Conservation (phyloP, 2,329 filamentous ascomycete species). For the Alternaria sp. region DNA sequence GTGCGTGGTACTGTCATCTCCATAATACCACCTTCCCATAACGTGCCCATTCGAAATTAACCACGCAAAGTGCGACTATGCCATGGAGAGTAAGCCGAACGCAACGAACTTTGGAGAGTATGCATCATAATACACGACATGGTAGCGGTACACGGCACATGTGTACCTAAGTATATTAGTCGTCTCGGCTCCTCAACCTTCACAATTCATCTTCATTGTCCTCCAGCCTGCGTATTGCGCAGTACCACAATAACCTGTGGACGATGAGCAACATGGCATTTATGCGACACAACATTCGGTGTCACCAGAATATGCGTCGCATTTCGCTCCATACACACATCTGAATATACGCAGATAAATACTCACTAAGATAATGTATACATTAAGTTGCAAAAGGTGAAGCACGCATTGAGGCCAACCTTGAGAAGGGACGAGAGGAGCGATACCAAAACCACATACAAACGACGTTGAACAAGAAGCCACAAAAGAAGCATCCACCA, state of each 20-base stretch:
- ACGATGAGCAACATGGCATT: too few species aligned
- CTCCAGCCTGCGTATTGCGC: neutral
- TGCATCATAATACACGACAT: fast-evolving
- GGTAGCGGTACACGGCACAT: neutral
- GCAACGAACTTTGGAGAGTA: neutral
- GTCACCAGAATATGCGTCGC: neutral
- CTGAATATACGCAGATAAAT: too few species aligned
- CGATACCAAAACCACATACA: neutral
- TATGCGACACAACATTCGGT: neutral
- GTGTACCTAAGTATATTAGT: neutral
- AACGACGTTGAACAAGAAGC: neutral
- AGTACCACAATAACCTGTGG: neutral
- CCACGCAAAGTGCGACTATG: neutral
- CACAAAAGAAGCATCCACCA: neutral
- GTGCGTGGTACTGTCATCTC: neutral
- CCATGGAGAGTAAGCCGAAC: neutral
- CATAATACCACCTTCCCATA: neutral
- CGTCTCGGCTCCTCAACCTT: neutral
- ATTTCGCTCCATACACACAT: neutral
- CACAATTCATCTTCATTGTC: neutral
- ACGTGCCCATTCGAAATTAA: neutral
- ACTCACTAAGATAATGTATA: neutral
- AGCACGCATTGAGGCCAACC: neutral
- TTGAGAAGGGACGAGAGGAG: neutral
- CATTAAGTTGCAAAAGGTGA: neutral